Evolutionary conservation across 2,329 filamentous ascomycete species (phyloP), one percentile per base, ranked within the genome.

Genomic region (Helotiales sp.): DNA sequence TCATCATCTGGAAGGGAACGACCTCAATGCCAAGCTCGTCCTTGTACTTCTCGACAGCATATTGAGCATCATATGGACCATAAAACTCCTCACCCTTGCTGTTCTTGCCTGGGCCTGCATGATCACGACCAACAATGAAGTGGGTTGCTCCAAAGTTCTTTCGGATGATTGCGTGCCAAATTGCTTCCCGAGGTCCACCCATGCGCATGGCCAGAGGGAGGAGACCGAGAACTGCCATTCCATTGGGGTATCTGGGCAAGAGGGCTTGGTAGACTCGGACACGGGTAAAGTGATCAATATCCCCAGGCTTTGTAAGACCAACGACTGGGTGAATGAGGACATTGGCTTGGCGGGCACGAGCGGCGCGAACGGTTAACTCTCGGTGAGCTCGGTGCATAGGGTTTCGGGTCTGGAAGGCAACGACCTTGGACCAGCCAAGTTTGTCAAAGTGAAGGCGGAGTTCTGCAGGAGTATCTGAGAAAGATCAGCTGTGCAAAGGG

Each of bases 101-200:
- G 86, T 98, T 98, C 85, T 96, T 97, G 72, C 95, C 95, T 44
- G 95, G 95, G 50, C 95, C 95, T 66, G 95, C 95, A 78, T 99
- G 95, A 79, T 99, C 95, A 80, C 95, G 91, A 61, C 95, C 95
- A 66, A 99, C 93, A 70, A 99, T 99, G 82, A 99, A 99, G 83
- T 99, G 95, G 15, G 95, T 98, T 48, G 93, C 92, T 70, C 95
- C 95, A 79, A 97, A 93, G 79, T 99, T 99, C 88, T 98, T 99
- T 74, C 95, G 92, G 82, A 99, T 99, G 71, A 99, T 96, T 72
- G 95, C 95, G 82, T 99, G 95, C 95, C 95, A 99, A 79, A 99
- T 92, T 67, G 95, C 95, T 81, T 99, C 95, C 67, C 95, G 91
- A 63, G 95, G 95, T 70, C 95, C 95, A 72, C 92, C 95, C 95